Evolutionary conservation across 2,329 filamentous ascomycete genomes (phyloP).

Genomic region (Aspergillus nomiae): DNA sequence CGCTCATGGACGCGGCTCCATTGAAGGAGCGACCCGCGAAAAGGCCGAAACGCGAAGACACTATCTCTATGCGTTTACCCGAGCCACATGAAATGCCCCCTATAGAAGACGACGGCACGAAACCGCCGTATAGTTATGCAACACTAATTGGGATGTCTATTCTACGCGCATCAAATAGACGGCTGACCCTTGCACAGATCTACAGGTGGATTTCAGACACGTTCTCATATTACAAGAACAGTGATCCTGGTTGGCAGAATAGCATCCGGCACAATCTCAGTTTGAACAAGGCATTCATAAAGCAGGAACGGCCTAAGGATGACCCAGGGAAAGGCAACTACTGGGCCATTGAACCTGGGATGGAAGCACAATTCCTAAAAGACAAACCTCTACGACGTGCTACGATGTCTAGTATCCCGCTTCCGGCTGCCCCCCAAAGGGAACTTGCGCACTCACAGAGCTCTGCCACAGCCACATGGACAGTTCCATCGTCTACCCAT

Average conservation of each 20-base stretch:
- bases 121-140: conserved; percentile 91
- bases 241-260: conserved; percentile 95
- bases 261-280: conserved; percentile 98
- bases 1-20: conserved; percentile 71
- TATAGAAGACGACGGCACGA: conserved; percentile 81
- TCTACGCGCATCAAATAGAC: conserved; percentile 77
- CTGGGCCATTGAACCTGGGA: conserved; percentile 89
- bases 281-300: conserved; percentile 93
- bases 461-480: conserved; percentile 36
- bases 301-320: conserved; percentile 93
- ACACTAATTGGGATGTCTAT: conserved; percentile 97
- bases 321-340: conserved; percentile 98
- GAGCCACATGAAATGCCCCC: conserved; percentile 76
- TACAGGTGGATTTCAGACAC: conserved; percentile 99
- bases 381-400: conserved; percentile 66
- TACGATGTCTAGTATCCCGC: conserved; percentile 48
- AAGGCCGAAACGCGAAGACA: conserved; percentile 66
- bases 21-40: conserved; percentile 71
- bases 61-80: conserved; percentile 57
- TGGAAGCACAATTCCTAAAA: conserved; percentile 86
- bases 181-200: conserved; percentile 88
- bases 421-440: conserved; percentile 35
- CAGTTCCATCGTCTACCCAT: conserved; percentile 33
- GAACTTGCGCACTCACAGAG: conserved; percentile 34
- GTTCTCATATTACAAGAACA: conserved; percentile 81